A percentile compares a stretch with the other conserved stretches of the same genome.
phyloP scores from a whole-genome alignment of 78 protist species.

The Dictyostelium intermedium region DNA sequence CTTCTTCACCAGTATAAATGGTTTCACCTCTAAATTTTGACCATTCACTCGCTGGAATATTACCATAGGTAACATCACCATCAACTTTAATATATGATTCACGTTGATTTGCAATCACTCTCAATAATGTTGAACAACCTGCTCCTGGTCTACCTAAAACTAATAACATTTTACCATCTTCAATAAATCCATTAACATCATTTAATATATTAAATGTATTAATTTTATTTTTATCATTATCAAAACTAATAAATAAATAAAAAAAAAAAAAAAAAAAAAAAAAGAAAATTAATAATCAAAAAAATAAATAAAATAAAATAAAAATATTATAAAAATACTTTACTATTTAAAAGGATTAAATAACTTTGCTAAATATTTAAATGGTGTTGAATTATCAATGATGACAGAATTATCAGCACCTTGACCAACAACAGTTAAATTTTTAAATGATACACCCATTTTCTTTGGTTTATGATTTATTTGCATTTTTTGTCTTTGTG shows the following conservation, averaged over 20 bases:
- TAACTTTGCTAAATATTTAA: background rate
- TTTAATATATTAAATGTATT: slow-evolving; percentile 68
- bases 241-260: background rate
- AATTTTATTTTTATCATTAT: background rate
- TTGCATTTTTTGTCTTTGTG: background rate
- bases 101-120: slow-evolving; percentile 56
- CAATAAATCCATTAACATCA: slow-evolving; percentile 50
- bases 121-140: slow-evolving; percentile 58
- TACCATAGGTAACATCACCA: slow-evolving; percentile 69
- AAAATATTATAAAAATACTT: no score
- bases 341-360: no score
- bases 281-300: no score
- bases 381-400: background rate
- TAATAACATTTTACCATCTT: slow-evolving; percentile 76
- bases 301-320: no score
- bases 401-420: background rate
- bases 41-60: slow-evolving; percentile 36
- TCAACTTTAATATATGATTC: slow-evolving; percentile 20
- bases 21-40: slow-evolving; percentile 64
- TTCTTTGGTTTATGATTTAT: background rate
- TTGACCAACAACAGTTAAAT: background rate
- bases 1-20: slow-evolving; percentile 68
- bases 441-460: background rate
- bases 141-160: slow-evolving; percentile 77
- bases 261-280: no score